Percentiles rank a stretch among this genome's conserved stretches.
These are phyloP conservation scores for Carex pumila DNA, from an alignment of 176 grass and related monocot genomes.

Conservation along the genomic window DNA sequence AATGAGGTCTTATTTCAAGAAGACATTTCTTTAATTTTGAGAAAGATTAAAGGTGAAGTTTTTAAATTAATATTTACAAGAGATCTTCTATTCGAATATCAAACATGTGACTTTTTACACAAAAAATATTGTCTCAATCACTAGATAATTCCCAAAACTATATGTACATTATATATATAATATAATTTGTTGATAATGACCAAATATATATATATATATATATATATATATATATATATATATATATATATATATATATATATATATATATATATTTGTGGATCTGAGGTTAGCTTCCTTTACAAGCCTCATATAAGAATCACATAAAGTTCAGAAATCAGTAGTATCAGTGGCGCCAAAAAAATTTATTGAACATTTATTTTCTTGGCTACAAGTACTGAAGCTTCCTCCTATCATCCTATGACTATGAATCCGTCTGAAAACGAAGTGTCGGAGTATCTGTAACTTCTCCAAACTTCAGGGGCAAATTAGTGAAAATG, in stretches of 20 bases:
- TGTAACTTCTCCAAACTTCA: neutral
- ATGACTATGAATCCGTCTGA: neutral
- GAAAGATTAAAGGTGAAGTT: no score
- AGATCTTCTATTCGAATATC: no score
- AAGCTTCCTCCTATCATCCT: neutral
- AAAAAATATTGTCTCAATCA: no score
- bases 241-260: neutral
- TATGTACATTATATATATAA: no score
- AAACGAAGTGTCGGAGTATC: neutral
- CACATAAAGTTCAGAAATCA: neutral
- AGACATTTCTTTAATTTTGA: no score
- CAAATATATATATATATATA: no score
- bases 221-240: no score
- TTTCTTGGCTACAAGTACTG: neutral
- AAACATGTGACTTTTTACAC: no score
- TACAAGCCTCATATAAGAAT: neutral
- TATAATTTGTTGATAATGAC: neutral
- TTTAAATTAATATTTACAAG: no score
- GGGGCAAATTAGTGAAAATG: neutral
- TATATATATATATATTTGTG: neutral
- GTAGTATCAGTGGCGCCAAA: neutral
- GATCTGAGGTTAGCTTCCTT: neutral
- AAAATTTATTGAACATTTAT: neutral
- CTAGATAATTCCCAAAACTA: no score
- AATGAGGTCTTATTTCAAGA: no score